Conservation (phyloP, 768 basidiomycete species). For the Russula sp. region DNA sequence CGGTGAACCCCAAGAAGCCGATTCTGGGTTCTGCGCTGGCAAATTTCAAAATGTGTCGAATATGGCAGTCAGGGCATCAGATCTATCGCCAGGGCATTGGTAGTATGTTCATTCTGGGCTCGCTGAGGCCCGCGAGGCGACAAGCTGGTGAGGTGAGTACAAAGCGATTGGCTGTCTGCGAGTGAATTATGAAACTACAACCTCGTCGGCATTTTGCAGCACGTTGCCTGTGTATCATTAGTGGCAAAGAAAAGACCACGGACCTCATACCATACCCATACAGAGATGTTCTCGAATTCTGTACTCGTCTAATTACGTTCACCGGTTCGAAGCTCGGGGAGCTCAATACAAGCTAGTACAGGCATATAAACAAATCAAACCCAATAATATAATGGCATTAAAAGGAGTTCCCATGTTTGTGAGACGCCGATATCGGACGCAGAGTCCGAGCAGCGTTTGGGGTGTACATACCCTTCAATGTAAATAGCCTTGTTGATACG, state of each 20-base stretch:
- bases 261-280: background rate
- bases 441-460: background rate
- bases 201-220: background rate
- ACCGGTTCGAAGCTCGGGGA: background rate
- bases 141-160: slow-evolving; percentile 11
- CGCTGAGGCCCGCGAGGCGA: slow-evolving; percentile 14
- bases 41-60: slow-evolving; percentile 18
- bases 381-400: background rate
- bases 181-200: slow-evolving; percentile 1
- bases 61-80: slow-evolving; percentile 11
- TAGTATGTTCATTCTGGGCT: slow-evolving; percentile 13
- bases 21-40: slow-evolving; percentile 10
- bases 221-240: background rate
- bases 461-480: background rate
- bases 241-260: background rate
- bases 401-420: background rate
- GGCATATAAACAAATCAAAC: background rate
- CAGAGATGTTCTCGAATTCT: slow-evolving; percentile 3
- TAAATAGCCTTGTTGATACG: slow-evolving; percentile 1
- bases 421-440: slow-evolving; percentile 5
- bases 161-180: background rate
- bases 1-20: slow-evolving; percentile 10
- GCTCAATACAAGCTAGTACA: background rate
- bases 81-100: slow-evolving; percentile 16
- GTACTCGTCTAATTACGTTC: background rate